Evolutionary conservation across 2,329 filamentous ascomycete genomes (phyloP), one percentile per base, ranked within the genome.

Genomic region (Trichoderma pleuroti): DNA sequence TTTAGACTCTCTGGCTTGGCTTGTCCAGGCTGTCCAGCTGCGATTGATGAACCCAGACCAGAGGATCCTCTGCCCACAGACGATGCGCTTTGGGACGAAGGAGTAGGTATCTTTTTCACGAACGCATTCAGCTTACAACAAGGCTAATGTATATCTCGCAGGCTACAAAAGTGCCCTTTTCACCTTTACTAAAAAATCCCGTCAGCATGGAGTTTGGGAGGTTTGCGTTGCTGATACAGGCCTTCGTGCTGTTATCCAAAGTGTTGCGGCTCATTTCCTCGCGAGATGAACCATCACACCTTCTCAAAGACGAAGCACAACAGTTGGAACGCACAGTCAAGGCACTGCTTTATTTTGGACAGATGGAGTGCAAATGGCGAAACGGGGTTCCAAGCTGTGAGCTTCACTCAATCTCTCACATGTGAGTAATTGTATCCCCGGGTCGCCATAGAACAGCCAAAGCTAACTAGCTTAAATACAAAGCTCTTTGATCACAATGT

Each of bases 121-220:
- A 52, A 52, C 14, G 8, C 46, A 24, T 14, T 21, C 21, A 52
- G n/a, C 10, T 7, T 34, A 5, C 24, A 32, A 3, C 34, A 7
- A 42, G 4, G 3, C 64, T 67, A 67, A 67, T 26, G 7, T 18
- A 24, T 21, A 18, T 46, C 4, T 42, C n/a, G 7, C n/a, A 67
- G 64, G 64, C 52, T 57, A 42, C 24, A 12, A 57, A 32, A 18
- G 64, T 24, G 32, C 64, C 64, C 5, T 57, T 16, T 24, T 67
- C 64, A 1, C 64, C 64, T 3, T 26, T 42, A 5, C 36, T 67
- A 1, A 26, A 57, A 14, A 67, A 21, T 18, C 52, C 64, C 12
- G 64, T 67, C n/a, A 67, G 52, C 34, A 57, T 59, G 26, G 64
- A 67, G 3, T 67, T 67, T 42, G 64, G 64, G 10, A 57, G 64